A percentile compares a stretch with the other conserved stretches of the same genome.
These are phyloP conservation scores for Trichomonas tenax DNA, from an alignment of 208 protist genomes.

Conservation along the genomic window DNA sequence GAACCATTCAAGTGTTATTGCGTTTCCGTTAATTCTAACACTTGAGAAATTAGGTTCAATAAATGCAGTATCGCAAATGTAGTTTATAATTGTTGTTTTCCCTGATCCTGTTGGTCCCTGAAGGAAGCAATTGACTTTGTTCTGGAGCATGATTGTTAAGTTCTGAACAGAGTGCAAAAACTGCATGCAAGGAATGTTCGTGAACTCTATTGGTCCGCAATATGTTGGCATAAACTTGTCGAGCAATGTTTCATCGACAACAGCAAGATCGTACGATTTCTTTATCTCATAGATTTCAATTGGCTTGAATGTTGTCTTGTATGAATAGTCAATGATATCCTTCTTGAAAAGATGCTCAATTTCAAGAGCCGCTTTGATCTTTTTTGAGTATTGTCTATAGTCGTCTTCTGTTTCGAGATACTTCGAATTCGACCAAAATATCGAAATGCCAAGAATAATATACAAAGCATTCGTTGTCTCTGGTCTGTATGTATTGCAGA, in stretches of 20 bases:
- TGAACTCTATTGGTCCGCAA: not conserved
- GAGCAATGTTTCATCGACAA: not conserved
- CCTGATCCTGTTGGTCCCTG: not conserved
- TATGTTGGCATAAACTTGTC: not conserved
- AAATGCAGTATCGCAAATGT: not conserved
- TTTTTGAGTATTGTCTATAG: not conserved
- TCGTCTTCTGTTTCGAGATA: not conserved
- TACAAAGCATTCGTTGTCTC: not conserved
- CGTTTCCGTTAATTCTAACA: not conserved
- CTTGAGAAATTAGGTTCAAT: not conserved
- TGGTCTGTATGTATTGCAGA: not conserved
- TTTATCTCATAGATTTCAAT: not conserved
- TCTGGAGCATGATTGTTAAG: not conserved
- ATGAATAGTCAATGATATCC: not conserved
- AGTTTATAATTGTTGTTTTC: not conserved
- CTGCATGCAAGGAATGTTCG: not conserved
- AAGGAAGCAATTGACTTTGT: not conserved
- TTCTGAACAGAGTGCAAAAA: not conserved
- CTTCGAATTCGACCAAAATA: not conserved
- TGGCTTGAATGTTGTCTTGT: not conserved
- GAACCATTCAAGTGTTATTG: not conserved
- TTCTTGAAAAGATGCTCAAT: not conserved
- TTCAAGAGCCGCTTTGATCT: not conserved
- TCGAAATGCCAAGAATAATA: not conserved
- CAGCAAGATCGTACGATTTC: not conserved